These are phyloP conservation scores for Boletus bicolor DNA, from an alignment of 768 basidiomycete species.

Conservation along the genomic window DNA sequence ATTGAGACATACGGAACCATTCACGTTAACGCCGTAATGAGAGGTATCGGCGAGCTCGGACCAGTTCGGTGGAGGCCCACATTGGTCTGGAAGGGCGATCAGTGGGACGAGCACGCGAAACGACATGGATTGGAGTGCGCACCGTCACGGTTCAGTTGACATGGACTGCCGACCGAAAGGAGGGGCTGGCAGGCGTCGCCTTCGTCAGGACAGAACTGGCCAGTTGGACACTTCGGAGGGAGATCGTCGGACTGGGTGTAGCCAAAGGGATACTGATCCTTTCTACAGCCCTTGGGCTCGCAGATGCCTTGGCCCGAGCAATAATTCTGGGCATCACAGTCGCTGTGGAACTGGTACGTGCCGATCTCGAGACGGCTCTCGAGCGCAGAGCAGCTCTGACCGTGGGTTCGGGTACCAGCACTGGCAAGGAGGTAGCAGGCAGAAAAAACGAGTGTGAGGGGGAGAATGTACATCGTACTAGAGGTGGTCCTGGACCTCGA, in stretches of 20 bases:
- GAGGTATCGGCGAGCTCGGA: constrained; percentile 59
- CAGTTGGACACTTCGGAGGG: constrained; percentile 58
- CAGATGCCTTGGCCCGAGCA: constrained; percentile 59
- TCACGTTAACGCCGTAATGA: constrained; percentile 68
- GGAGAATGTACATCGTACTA: neutral
- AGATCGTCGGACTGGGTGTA: constrained; percentile 44
- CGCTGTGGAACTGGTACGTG: constrained; percentile 76
- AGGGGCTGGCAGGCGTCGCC: constrained; percentile 61
- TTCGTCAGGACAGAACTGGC: constrained; percentile 84
- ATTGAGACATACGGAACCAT: constrained; percentile 83
- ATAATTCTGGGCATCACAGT: constrained; percentile 70
- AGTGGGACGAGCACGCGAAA: neutral
- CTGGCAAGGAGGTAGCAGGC: constrained; percentile 36
- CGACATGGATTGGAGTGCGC: neutral
- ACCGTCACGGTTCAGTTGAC: constrained; percentile 90
- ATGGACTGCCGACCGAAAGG: constrained; percentile 59
- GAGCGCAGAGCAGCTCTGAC: constrained; percentile 46
- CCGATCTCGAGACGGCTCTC: constrained; percentile 70
- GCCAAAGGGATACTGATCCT: constrained; percentile 76
- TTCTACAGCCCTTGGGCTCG: constrained; percentile 63
- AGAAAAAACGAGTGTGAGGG: constrained; percentile 55
- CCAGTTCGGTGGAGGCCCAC: constrained; percentile 64
- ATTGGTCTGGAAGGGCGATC: constrained; percentile 58
- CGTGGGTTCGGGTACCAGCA: constrained; percentile 47
- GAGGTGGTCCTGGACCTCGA: neutral